These are phyloP conservation scores for Flagelloscypha sp. DNA, from an alignment of 768 basidiomycete species.

Conservation along the genomic window DNA sequence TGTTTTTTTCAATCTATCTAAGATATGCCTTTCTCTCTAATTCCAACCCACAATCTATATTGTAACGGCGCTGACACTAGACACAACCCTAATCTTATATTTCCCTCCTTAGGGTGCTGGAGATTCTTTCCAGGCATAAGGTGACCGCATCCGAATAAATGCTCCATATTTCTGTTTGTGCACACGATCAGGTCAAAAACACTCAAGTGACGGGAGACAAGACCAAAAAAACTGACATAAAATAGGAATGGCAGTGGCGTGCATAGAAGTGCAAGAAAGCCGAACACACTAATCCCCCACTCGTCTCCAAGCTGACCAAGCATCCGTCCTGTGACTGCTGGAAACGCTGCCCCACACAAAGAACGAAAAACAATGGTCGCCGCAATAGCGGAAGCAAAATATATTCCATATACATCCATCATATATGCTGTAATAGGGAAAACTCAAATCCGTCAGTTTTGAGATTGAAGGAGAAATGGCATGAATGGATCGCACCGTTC, in stretches of 20 bases:
- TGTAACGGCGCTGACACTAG: conserved; percentile 1
- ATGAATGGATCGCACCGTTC: too few species aligned
- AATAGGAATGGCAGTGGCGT: conserved; percentile 50
- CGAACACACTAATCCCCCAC: conserved; percentile 51
- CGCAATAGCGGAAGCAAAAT: conserved; percentile 61
- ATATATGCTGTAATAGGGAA: conserved; percentile 65
- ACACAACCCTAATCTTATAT: not conserved
- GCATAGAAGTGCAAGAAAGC: conserved; percentile 39
- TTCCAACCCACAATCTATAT: conserved; percentile 1
- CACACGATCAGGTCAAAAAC: conserved; percentile 6
- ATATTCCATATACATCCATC: conserved; percentile 62
- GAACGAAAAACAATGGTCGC: conserved; percentile 62
- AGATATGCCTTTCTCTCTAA: conserved; percentile 3
- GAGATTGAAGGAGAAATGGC: too few species aligned
- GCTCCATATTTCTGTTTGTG: conserved; percentile 39
- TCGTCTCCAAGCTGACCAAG: conserved; percentile 44
- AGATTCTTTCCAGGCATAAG: conserved; percentile 33
- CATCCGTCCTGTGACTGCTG: conserved; percentile 46
- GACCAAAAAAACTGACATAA: conserved; percentile 30
- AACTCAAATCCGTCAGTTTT: too few species aligned
- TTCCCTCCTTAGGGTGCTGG: not conserved
- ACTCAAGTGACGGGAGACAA: not conserved
- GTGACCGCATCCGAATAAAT: conserved; percentile 38
- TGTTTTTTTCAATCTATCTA: conserved; percentile 9
- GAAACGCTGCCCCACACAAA: conserved; percentile 54